phyloP scores from a whole-genome alignment of 2,329 filamentous ascomycete species.

The Fusarium sp. region DNA sequence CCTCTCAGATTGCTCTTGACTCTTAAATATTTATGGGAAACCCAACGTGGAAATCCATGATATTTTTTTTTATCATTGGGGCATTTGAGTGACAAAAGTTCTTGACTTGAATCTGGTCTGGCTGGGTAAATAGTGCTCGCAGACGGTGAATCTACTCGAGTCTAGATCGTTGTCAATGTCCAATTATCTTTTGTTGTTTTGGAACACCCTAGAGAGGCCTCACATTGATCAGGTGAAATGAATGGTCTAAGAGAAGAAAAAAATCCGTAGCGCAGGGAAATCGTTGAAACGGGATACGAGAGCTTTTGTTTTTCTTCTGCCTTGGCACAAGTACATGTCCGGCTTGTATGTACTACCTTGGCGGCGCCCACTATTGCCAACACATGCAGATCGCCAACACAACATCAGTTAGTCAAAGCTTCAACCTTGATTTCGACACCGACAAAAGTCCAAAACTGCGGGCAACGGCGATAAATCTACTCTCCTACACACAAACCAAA shows the following conservation, averaged over 20 bases:
- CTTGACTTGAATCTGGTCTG: background rate
- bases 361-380: conserved; percentile 38
- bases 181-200: background rate
- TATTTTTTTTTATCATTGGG: background rate
- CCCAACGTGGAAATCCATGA: background rate
- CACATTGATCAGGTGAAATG: background rate
- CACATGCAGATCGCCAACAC: conserved; percentile 34
- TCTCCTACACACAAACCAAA: background rate
- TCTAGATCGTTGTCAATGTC: conserved; percentile 1
- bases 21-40: background rate
- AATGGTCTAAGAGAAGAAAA: background rate
- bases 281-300: background rate
- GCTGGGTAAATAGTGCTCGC: background rate
- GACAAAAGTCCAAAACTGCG: conserved; percentile 17
- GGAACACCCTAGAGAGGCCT: conserved; percentile 11
- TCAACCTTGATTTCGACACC: conserved; percentile 22
- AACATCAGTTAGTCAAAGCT: conserved; percentile 30
- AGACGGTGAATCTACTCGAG: background rate
- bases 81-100: background rate
- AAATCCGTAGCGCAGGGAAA: background rate
- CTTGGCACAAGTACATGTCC: background rate
- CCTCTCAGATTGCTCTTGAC: background rate
- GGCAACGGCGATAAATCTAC: background rate
- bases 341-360: conserved; percentile 18
- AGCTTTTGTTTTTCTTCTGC: background rate